Evolutionary conservation across 176 grass and related monocot species (phyloP).

Genomic region (maize (Zea mays)): DNA sequence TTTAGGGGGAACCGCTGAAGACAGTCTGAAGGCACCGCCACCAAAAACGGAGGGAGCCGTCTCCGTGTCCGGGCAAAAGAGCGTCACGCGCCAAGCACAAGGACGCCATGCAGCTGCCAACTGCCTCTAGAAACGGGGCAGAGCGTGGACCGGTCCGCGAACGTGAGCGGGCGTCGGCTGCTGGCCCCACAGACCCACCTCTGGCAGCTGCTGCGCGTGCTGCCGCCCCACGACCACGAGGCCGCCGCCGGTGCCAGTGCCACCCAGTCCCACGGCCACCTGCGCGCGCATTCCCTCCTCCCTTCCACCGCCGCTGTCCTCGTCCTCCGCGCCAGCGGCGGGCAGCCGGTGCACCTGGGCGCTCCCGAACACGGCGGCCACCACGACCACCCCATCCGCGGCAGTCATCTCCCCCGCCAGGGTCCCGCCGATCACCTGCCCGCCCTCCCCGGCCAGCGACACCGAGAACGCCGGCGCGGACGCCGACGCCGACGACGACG

Average conservation of each 20-base stretch:
- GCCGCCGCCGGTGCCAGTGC: background rate
- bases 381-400: constrained; percentile 52
- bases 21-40: too few species aligned
- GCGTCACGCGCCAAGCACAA: too few species aligned
- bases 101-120: too few species aligned
- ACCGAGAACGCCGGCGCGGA: constrained; percentile 49
- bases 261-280: background rate
- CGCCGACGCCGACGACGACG: background rate
- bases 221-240: background rate
- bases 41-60: too few species aligned
- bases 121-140: constrained; percentile 26
- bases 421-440: constrained; percentile 86
- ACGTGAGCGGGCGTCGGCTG: background rate
- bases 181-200: constrained; percentile 55
- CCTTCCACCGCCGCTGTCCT: background rate
- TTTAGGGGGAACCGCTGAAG: too few species aligned
- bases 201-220: constrained; percentile 11
- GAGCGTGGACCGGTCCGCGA: background rate
- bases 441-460: constrained; percentile 49
- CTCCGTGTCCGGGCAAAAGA: too few species aligned
- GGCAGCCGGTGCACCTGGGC: constrained; percentile 71
- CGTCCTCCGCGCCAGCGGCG: background rate
- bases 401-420: constrained; percentile 63
- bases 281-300: background rate
- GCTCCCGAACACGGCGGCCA: constrained; percentile 60